Base-by-base conservation (phyloP, 257 asterid species). In the Solanum bukasovii region DNA sequence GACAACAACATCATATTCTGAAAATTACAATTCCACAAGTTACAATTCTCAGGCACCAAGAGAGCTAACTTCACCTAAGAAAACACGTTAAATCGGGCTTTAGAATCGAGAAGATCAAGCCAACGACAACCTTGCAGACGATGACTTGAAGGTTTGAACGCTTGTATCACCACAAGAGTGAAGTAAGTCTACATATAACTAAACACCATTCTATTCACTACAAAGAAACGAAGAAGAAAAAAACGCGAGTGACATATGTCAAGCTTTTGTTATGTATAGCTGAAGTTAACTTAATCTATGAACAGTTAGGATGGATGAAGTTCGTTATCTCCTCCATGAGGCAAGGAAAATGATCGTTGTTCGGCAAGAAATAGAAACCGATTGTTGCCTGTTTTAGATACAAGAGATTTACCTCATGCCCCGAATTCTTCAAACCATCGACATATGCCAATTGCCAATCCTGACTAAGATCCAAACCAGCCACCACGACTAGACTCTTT, bases 281-380 rank as follows among this genome's bases (percentile, higher is more conserved):
- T 83, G 67, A 87, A 78, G 73, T 78, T 49, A 23, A 81, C 35
- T 34, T 14, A 27, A 61, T 44, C 77, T 84, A 86, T 63, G 49
- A 78, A 86, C 88, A 86, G 88, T 78, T 89, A 49, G 89, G 29
- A 89, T 89, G 90, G 78, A 89, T 82, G 84, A 89, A 89, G 46
- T 34, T 46, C 13, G 88, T 92, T 52, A 96, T 95, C 88, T 93
- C 95, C 12, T 94, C 95, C 96, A 96, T 96, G 79, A 96, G 92
- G 88, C 92, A 75, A 38, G 87, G 92, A 84, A 93, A 96, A 75
- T 96, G 96, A 29, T 94, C 93, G 52, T 95, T 96, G 44, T 96
- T 96, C 1, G 98, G 98, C 93, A 96, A 89, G 94, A 96, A 95
- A 63, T 94, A 96, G 92, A 96, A 96, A 40, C 98, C 98, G 14